A percentile compares a stretch with the other conserved stretches of the same genome.
These are phyloP conservation scores for Neurospora pannonica DNA, from an alignment of 495 filamentous ascomycete species.

Conservation along the genomic window DNA sequence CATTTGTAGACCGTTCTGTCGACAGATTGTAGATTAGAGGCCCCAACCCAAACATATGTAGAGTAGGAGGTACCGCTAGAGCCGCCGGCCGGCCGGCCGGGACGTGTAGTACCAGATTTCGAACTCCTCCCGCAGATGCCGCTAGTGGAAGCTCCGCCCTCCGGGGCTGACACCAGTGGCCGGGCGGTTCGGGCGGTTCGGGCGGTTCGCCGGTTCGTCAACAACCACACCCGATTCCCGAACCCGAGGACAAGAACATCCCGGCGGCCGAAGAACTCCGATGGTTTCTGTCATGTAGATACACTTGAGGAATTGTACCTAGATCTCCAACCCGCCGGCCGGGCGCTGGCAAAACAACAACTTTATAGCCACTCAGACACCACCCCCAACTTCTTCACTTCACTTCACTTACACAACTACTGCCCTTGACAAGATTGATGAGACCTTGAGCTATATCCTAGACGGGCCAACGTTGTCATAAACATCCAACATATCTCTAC, in stretches of 20 bases:
- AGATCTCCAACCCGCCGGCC: not conserved
- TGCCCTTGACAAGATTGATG: too few species aligned
- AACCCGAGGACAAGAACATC: not conserved
- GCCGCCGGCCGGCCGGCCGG: not conserved
- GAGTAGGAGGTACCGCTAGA: not conserved
- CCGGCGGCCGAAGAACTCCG: not conserved
- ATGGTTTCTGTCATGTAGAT: not conserved
- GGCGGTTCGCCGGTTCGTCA: not conserved
- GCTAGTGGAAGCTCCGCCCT: not conserved
- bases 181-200: not conserved
- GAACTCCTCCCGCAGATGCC: not conserved
- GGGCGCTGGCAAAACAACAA: too few species aligned
- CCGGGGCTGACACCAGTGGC: not conserved
- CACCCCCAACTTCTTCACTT: too few species aligned
- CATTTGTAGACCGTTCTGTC: too few species aligned
- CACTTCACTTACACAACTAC: too few species aligned
- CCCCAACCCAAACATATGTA: too few species aligned
- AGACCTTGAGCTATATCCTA: too few species aligned
- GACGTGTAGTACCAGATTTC: not conserved
- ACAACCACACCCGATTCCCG: not conserved
- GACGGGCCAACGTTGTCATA: too few species aligned
- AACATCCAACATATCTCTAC: too few species aligned
- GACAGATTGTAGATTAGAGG: not conserved
- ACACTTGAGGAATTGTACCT: not conserved
- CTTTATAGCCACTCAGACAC: too few species aligned